Evolutionary conservation across 306 rosid species (phyloP), one percentile per base, ranked within the genome.

Genomic region (Astragalus membranaceus): DNA sequence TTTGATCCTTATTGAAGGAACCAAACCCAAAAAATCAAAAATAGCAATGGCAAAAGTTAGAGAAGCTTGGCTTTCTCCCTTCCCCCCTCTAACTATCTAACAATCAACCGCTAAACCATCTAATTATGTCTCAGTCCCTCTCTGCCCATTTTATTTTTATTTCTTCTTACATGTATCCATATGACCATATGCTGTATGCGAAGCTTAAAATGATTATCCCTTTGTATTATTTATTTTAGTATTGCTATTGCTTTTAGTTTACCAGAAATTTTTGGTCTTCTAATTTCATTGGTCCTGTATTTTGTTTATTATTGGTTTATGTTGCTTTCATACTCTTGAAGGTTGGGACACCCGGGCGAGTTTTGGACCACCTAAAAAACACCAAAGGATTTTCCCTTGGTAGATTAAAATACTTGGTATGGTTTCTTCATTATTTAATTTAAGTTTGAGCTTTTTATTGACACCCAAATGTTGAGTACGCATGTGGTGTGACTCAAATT

Each of bases 271-370:
- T 37, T 35, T 20, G 20, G 29, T 37, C 35, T 7, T 29, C 48
- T 65, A 3, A 16, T 41, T 57, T 56, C 46, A 26, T 39, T 17
- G 4, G 11, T 60, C 48, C 4, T 29, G 7, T 36, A 60, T 71
- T 60, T 65, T 29, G 35, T 41, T 61, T 39, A 61, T 70, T 46
- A 20, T 36, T 64, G 64, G 63, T 53, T 78, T 55, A 62, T 81
- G 43, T 73, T 54, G 55, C 69, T 14, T 72, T 78, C 52, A 26
- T 77, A 41, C 16, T 66, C 26, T 71, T 73, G 75, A 75, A 93
- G 98, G 96, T 93, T 72, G 89, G 86, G 57, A 93, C 98, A 12
- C 97, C 98, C 63, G 96, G 98, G 35, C 97, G 97, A 8, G 87
- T 93, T 78, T 64, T 90, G 74, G 98, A 93, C 80, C 98, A 93